A percentile compares a stretch with the other conserved stretches of the same genome.
These are phyloP conservation scores for Chloromonas sp. DNA, from an alignment of 163 green algal genomes.

Conservation along the genomic window DNA sequence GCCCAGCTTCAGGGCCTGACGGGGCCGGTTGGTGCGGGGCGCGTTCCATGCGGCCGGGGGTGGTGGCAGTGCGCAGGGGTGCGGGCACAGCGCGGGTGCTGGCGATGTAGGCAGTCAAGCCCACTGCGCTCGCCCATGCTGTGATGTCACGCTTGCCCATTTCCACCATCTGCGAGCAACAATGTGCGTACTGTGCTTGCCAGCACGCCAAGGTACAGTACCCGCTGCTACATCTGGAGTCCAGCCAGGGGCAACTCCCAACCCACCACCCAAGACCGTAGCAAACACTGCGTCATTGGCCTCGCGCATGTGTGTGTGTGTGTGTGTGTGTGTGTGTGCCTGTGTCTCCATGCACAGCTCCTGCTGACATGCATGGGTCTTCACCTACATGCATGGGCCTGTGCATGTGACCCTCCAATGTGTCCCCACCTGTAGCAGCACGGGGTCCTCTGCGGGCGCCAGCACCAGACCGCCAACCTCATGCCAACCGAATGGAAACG, in stretches of 20 bases:
- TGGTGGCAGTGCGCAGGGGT: background rate
- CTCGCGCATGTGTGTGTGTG: too few relatives aligned
- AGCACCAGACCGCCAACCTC: conserved; percentile 10
- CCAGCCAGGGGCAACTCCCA: background rate
- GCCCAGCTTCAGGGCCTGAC: too few relatives aligned
- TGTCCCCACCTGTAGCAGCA: conserved; percentile 8
- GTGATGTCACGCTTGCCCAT: conserved; percentile 17
- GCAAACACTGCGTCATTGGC: too few relatives aligned
- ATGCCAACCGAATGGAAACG: conserved; percentile 10
- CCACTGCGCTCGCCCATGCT: background rate
- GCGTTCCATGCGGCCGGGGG: background rate
- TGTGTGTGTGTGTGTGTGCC: too few relatives aligned
- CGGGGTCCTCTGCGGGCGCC: conserved; percentile 9
- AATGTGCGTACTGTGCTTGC: background rate
- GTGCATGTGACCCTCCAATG: too few relatives aligned
- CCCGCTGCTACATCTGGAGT: background rate
- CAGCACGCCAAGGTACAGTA: too few relatives aligned
- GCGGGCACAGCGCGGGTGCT: background rate
- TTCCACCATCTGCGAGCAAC: conserved; percentile 10
- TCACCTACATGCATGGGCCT: too few relatives aligned
- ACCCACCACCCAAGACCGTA: too few relatives aligned
- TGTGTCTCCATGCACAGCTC: too few relatives aligned
- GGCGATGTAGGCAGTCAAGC: background rate
- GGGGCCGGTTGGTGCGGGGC: too few relatives aligned
- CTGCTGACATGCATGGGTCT: too few relatives aligned